Evolutionary conservation across 2,329 filamentous ascomycete species (phyloP).

Genomic region (Talaromyces sp.): DNA sequence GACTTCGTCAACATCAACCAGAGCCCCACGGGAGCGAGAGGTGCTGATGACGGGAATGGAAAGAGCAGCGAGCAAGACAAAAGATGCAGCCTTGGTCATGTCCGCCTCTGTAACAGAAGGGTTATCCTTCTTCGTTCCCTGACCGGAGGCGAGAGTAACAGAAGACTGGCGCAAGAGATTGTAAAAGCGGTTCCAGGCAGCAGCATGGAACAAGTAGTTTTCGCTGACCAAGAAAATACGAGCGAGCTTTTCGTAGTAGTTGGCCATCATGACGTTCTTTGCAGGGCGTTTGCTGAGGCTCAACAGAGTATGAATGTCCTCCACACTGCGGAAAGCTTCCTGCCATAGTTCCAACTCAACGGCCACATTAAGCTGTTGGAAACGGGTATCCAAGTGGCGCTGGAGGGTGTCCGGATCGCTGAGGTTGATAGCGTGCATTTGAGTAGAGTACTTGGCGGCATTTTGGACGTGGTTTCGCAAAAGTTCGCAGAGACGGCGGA

Average conservation of each 20-base stretch:
- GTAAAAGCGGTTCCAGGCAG: conserved; percentile 96
- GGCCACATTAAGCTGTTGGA: conserved; percentile 96
- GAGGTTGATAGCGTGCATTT: conserved; percentile 99
- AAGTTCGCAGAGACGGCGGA: conserved; percentile 95
- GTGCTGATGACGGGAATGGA: conserved; percentile 99
- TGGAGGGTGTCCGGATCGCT: conserved; percentile 97
- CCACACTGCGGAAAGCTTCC: conserved; percentile 97
- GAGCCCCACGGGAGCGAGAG: conserved; percentile 86
- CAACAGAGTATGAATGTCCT: conserved; percentile 96
- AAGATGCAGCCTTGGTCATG: conserved; percentile 90
- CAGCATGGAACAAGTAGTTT: conserved; percentile 99
- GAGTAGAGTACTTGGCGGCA: conserved; percentile 95
- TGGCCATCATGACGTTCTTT: conserved; percentile 99
- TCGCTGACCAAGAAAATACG: conserved; percentile 98
- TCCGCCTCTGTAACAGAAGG: conserved; percentile 84
- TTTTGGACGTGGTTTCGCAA: conserved; percentile 98
- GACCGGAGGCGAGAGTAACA: conserved; percentile 74
- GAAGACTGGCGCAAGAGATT: conserved; percentile 91
- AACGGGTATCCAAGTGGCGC: conserved; percentile 94
- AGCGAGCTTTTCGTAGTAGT: conserved; percentile 99
- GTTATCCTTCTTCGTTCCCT: conserved; percentile 91
- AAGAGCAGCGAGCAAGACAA: conserved; percentile 88
- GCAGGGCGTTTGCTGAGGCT: conserved; percentile 96
- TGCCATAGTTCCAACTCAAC: conserved; percentile 98
- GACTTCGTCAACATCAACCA: conserved; percentile 94